Evolutionary conservation across 1,284 basidiomycete species (phyloP).

Genomic region (Pseudozyma hubeiensis): DNA sequence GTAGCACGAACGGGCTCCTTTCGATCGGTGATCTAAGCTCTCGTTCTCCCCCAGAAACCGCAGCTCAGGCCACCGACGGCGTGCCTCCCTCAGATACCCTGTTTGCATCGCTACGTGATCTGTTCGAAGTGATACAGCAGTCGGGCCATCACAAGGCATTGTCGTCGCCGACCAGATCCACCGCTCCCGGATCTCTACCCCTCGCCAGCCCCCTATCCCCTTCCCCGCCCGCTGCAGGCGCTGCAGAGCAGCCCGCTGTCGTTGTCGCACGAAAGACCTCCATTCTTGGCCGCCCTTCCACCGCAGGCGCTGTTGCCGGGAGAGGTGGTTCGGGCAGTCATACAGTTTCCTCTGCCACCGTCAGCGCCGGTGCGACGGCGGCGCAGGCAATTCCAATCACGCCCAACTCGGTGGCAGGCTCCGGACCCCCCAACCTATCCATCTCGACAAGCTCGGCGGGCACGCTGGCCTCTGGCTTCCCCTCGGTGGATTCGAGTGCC

Average conservation of each 20-base stretch:
- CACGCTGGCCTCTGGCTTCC: conserved; percentile 84
- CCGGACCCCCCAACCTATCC: conserved; percentile 34
- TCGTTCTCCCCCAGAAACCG: conserved; percentile 15
- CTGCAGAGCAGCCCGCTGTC: conserved; percentile 12
- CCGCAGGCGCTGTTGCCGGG: conserved; percentile 27
- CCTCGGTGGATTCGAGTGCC: conserved; percentile 73
- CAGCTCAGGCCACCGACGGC: conserved; percentile 25
- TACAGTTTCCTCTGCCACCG: conserved; percentile 8
- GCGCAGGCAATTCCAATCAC: conserved; percentile 41
- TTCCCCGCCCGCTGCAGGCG: conserved; percentile 8
- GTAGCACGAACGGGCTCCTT: conserved; percentile 7
- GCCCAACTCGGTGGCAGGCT: conserved; percentile 18
- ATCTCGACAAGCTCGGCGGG: conserved; percentile 68
- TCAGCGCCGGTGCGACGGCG: conserved; percentile 11
- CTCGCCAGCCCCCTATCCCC: conserved; percentile 33
- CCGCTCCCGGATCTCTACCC: conserved; percentile 29
- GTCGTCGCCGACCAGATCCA: conserved; percentile 35
- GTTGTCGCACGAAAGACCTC: conserved; percentile 32
- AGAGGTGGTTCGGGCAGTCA: conserved; percentile 37
- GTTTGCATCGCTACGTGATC: conserved; percentile 47
- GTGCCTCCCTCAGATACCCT: conserved; percentile 43
- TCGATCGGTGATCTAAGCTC: conserved; percentile 13
- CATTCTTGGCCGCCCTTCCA: conserved; percentile 37
- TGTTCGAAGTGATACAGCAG: conserved; percentile 51
- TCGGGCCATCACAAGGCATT: conserved; percentile 32